Percentiles rank a stretch among this genome's conserved stretches.
phyloP scores from a whole-genome alignment of 495 filamentous ascomycete genomes.

The Tetracladium setigerum region DNA sequence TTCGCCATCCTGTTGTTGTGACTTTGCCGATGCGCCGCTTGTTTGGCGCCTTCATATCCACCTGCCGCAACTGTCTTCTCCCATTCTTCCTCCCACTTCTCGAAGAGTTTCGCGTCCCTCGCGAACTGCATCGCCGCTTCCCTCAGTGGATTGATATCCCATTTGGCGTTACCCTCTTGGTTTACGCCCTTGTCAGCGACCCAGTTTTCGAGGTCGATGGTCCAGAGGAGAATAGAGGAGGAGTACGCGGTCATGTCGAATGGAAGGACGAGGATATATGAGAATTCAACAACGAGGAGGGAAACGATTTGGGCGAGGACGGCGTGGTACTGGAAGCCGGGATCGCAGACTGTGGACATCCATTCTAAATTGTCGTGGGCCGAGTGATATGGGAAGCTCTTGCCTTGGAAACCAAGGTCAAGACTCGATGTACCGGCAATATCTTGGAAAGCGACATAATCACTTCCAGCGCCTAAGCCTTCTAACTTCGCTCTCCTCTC shows the following conservation, averaged over 20 bases:
- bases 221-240: slow-evolving; percentile 54
- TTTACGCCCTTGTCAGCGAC: slow-evolving; percentile 44
- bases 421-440: slow-evolving; percentile 87
- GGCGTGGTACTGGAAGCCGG: slow-evolving; percentile 74
- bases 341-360: slow-evolving; percentile 73
- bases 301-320: slow-evolving; percentile 71
- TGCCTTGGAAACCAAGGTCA: slow-evolving; percentile 73
- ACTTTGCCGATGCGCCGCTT: slow-evolving; percentile 54
- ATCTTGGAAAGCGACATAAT: slow-evolving; percentile 88
- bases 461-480: slow-evolving; percentile 71
- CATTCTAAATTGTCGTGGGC: slow-evolving; percentile 87
- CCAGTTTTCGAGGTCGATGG: slow-evolving; percentile 59
- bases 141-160: slow-evolving; percentile 51
- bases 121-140: slow-evolving; percentile 54
- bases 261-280: slow-evolving; percentile 72
- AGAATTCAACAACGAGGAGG: slow-evolving; percentile 77
- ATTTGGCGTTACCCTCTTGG: slow-evolving; percentile 28
- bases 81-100: slow-evolving; percentile 66
- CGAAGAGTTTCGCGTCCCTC: slow-evolving; percentile 53
- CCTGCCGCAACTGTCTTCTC: slow-evolving; percentile 54
- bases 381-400: slow-evolving; percentile 68
- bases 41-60: slow-evolving; percentile 54
- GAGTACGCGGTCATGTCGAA: slow-evolving; percentile 71
- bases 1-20: slow-evolving; percentile 66
- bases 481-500: slow-evolving; percentile 54